These are phyloP conservation scores for Aciculosporium take DNA, from an alignment of 2,329 filamentous ascomycete genomes.

Conservation along the genomic window DNA sequence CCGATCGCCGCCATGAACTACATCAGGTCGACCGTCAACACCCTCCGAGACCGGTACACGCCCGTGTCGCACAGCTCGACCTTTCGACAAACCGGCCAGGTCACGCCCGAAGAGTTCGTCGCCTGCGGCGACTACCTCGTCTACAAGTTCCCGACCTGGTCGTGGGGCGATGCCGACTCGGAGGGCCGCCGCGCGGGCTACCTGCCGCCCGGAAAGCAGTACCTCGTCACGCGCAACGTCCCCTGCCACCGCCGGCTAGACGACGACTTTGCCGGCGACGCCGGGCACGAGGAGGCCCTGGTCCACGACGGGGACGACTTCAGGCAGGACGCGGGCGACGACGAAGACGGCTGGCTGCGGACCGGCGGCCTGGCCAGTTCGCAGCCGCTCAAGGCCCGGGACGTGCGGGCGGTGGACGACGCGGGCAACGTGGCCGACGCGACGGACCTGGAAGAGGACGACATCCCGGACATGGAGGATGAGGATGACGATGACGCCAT, in stretches of 20 bases:
- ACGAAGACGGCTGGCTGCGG: slow-evolving; percentile 82
- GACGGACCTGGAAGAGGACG: slow-evolving; percentile 55
- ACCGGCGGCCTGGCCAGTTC: slow-evolving; percentile 67
- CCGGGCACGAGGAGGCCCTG: slow-evolving; percentile 72
- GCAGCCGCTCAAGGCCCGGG: slow-evolving; percentile 60
- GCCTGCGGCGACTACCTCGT: slow-evolving; percentile 93
- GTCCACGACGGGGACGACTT: slow-evolving; percentile 65
- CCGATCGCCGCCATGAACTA: slow-evolving; percentile 67
- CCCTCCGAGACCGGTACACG: slow-evolving; percentile 79
- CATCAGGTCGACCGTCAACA: slow-evolving; percentile 84
- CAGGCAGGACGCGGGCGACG: slow-evolving; percentile 34
- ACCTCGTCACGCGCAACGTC: slow-evolving; percentile 83
- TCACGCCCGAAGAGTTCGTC: slow-evolving; percentile 94
- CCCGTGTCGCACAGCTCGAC: slow-evolving; percentile 82
- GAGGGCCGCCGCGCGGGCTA: slow-evolving; percentile 63
- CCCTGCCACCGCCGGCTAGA: slow-evolving; percentile 85
- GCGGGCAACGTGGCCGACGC: slow-evolving; percentile 71
- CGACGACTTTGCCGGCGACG: slow-evolving; percentile 83
- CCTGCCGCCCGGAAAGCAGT: slow-evolving; percentile 84
- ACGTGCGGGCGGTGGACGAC: slow-evolving; percentile 81
- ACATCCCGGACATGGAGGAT: slow-evolving; percentile 97
- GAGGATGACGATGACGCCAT: slow-evolving; percentile 96
- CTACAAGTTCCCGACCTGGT: slow-evolving; percentile 98
- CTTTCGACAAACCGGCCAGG: slow-evolving; percentile 85
- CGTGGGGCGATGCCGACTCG: slow-evolving; percentile 83